Evolutionary conservation across 148 eudicot species (phyloP), one percentile per base, ranked within the genome.

Genomic region (Simmondsia chinensis): DNA sequence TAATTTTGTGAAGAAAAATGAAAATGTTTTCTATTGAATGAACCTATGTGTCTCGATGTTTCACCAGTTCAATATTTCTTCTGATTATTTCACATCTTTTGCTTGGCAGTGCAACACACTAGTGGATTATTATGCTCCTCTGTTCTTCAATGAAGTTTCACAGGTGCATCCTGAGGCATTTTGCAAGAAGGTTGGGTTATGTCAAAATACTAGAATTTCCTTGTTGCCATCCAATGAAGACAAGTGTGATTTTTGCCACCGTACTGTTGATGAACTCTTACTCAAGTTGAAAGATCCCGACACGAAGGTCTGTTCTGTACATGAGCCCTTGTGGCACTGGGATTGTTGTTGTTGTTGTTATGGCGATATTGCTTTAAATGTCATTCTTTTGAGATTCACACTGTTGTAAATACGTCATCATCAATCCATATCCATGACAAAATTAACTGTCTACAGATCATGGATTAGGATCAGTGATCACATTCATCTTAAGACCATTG

Each of bases 121-220:
- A 83, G 94, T 82, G 70, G 93, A 82, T 64, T 61, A 71, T 52
- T 85, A 91, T 43, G 86, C 82, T 49, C 76, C 82, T 44, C 63
- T 79, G 22, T 71, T 91, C 61, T 91, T 85, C 77, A 27, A 39
- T 25, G 77, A 85, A 69, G 48, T 85, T 47, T 69, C 80, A 22
- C 40, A 63, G 10, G 56, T 82, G 33, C 38, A 82, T 27, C 88
- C 99, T 49, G 69, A 42, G 51, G 68, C 50, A 1, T 79, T 91
- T 43, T 91, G 99, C 51, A 51, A 68, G 66, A 59, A 63, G 51
- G 55, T 76, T 43, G 72, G 57, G 30, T 71, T 91, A 42, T 91
- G 99, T 48, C 52, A 51, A 35, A 52, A 56, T 35, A 38, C 19
- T 24, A 57, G 43, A 45, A 42, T 56, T 41, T 31, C 33, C 22